phyloP scores from a whole-genome alignment of 2,329 filamentous ascomycete genomes.

The Fusarium nelsonii region DNA sequence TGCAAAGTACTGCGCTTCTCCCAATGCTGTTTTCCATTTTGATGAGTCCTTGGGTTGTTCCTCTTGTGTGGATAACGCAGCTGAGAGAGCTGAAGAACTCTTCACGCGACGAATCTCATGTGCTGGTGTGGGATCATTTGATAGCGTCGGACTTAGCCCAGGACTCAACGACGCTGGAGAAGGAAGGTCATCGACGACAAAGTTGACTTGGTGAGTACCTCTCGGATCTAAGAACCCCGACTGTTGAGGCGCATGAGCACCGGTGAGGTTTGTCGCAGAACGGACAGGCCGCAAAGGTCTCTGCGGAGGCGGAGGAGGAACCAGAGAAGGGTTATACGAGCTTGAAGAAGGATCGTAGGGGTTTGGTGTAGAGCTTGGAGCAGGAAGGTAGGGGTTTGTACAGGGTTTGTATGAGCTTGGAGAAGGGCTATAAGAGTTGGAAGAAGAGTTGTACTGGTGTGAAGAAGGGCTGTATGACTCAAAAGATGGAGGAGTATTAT shows the following conservation, averaged over 20 bases:
- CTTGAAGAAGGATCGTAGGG: not conserved
- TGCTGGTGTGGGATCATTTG: not conserved
- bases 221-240: slow-evolving; percentile 38
- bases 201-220: slow-evolving; percentile 39
- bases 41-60: slow-evolving; percentile 42
- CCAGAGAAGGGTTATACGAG: slow-evolving; percentile 22
- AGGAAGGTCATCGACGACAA: slow-evolving; percentile 44
- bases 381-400: not conserved
- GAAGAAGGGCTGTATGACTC: not conserved
- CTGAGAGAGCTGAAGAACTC: slow-evolving; percentile 51
- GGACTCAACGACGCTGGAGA: slow-evolving; percentile 31
- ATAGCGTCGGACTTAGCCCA: slow-evolving; percentile 25
- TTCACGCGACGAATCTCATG: slow-evolving; percentile 50
- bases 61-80: slow-evolving; percentile 11
- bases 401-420: not conserved
- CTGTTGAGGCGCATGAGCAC: slow-evolving; percentile 41
- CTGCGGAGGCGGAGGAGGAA: slow-evolving; percentile 34
- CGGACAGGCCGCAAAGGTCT: slow-evolving; percentile 45
- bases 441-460: not conserved
- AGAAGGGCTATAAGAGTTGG: not conserved
- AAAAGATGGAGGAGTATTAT: not conserved
- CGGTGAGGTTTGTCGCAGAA: slow-evolving; percentile 44
- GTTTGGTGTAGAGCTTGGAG: not conserved
- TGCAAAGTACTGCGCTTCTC: slow-evolving; percentile 74
- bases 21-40: slow-evolving; percentile 62